A percentile compares a stretch with the other conserved stretches of the same genome.
Evolutionary conservation across 495 filamentous ascomycete genomes (phyloP).

Genomic region (Astrothelium subdiscretum): DNA sequence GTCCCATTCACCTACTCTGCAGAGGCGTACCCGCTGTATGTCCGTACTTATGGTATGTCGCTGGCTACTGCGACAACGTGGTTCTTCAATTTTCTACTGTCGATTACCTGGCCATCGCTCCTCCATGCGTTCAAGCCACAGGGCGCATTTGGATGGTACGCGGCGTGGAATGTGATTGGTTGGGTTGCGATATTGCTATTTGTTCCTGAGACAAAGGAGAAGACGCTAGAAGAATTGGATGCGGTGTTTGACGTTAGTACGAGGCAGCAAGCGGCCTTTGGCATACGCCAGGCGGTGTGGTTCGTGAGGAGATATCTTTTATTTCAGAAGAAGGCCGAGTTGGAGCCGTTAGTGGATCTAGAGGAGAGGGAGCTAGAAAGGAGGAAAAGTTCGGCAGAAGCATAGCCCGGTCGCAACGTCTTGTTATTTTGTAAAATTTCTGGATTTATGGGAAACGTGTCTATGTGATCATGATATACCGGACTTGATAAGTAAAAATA

Average conservation of each 20-base stretch:
- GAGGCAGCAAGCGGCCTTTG: slow-evolving; percentile 9
- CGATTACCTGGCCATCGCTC: slow-evolving; percentile 54
- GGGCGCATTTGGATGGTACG: slow-evolving; percentile 53
- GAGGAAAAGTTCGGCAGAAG: neutral
- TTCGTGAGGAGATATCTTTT: slow-evolving; percentile 17
- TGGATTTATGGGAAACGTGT: neutral
- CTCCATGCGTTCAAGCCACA: slow-evolving; percentile 40
- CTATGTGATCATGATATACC: neutral
- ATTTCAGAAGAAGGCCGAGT: slow-evolving; percentile 6
- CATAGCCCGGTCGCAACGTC: neutral
- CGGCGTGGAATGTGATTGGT: slow-evolving; percentile 44
- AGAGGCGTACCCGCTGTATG: slow-evolving; percentile 57
- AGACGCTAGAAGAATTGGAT: slow-evolving; percentile 47
- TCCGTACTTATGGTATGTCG: slow-evolving; percentile 17
- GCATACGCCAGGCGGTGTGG: slow-evolving; percentile 9
- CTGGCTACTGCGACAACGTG: slow-evolving; percentile 55
- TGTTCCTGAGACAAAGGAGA: slow-evolving; percentile 70
- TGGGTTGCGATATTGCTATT: slow-evolving; percentile 62
- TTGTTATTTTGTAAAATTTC: neutral
- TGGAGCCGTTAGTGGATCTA: slow-evolving; percentile 6
- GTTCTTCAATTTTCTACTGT: slow-evolving; percentile 57
- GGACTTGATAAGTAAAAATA: neutral
- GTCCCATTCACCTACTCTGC: slow-evolving; percentile 79
- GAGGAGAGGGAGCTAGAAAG: neutral
- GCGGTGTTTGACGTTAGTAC: slow-evolving; percentile 19